Percentiles rank a stretch among this genome's conserved stretches.
These are phyloP conservation scores for Trichosporon sp. DNA, from an alignment of 1,284 basidiomycete species.

Conservation along the genomic window DNA sequence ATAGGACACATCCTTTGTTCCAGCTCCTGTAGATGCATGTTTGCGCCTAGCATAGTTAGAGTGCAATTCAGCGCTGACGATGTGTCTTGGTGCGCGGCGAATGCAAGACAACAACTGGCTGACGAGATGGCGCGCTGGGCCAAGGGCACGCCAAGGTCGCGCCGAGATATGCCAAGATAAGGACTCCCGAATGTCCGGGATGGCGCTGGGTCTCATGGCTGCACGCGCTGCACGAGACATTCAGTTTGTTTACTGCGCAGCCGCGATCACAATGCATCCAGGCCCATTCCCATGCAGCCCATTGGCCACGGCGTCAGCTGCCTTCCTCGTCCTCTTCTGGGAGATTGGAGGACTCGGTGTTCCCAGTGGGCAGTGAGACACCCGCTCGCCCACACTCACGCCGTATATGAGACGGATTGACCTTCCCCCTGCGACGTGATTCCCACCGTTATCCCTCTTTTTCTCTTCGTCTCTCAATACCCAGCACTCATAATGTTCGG, in stretches of 20 bases:
- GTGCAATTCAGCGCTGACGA: neutral
- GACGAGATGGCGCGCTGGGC: neutral
- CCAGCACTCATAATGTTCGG: neutral
- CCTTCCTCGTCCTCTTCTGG: too few relatives aligned
- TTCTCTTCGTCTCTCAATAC: neutral
- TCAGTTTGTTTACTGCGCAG: slow-evolving; percentile 16
- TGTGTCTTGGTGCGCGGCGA: neutral
- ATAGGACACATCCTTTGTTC: too few relatives aligned
- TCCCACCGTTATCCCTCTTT: neutral
- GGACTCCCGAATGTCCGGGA: neutral
- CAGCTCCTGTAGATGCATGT: neutral
- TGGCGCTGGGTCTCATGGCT: neutral
- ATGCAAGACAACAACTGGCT: neutral
- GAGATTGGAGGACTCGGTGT: too few relatives aligned
- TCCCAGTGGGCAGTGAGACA: neutral
- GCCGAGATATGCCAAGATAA: slow-evolving; percentile 17
- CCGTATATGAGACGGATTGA: neutral
- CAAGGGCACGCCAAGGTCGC: slow-evolving; percentile 18
- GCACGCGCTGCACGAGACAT: neutral
- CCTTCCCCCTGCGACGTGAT: neutral
- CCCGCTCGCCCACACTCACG: neutral
- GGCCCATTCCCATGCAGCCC: neutral
- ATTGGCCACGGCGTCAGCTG: neutral
- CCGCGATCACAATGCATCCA: too few relatives aligned
- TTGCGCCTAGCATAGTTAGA: neutral